A percentile compares a stretch with the other conserved stretches of the same genome.
phyloP scores from a whole-genome alignment of 768 basidiomycete genomes.

The Kwoniella dejecticola region DNA sequence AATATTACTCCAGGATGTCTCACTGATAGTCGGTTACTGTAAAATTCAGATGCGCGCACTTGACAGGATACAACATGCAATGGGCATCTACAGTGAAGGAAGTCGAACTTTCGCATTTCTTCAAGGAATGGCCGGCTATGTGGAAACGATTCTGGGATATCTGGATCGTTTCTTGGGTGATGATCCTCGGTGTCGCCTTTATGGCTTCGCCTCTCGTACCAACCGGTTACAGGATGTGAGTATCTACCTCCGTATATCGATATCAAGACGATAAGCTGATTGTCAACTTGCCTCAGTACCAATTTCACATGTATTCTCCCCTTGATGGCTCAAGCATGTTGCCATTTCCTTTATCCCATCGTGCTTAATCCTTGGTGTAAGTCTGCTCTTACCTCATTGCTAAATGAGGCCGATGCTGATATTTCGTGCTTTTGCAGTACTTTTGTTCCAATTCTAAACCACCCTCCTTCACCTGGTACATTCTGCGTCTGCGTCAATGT shows the following conservation, averaged over 20 bases:
- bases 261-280: neutral
- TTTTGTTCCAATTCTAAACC: constrained; percentile 46
- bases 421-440: constrained; percentile 20
- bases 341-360: constrained; percentile 51
- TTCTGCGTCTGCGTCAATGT: no score
- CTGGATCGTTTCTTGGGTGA: constrained; percentile 59
- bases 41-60: constrained; percentile 58
- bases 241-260: neutral
- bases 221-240: constrained; percentile 65
- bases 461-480: no score
- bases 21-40: neutral
- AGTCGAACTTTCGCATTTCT: constrained; percentile 73
- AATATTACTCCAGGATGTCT: no score
- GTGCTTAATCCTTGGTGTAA: constrained; percentile 51
- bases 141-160: constrained; percentile 73
- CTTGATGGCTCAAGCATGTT: constrained; percentile 48
- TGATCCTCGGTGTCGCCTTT: constrained; percentile 61
- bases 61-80: constrained; percentile 65
- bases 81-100: constrained; percentile 85
- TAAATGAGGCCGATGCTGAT: constrained; percentile 9
- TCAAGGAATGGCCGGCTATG: constrained; percentile 84
- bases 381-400: neutral
- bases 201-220: constrained; percentile 64
- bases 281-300: constrained; percentile 24
- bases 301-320: constrained; percentile 53